These are phyloP conservation scores for Selaginella tamariscina DNA, from an alignment of 75 land plant genomes.

Conservation along the genomic window DNA sequence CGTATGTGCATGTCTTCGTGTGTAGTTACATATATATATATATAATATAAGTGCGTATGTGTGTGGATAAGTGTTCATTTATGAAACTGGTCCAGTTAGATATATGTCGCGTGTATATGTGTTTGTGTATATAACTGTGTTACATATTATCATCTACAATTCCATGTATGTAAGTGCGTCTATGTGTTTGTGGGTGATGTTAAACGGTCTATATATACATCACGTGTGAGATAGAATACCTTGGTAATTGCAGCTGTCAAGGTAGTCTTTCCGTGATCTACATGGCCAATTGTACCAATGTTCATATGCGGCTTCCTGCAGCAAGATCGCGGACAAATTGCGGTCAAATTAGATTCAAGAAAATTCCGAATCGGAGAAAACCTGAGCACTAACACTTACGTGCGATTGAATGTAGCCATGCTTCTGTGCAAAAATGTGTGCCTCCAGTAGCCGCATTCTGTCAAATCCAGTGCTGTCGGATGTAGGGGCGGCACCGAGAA, in stretches of 20 bases:
- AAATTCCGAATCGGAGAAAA: neutral
- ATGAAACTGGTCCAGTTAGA: neutral
- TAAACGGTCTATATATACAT: neutral
- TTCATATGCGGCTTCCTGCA: constrained; percentile 91
- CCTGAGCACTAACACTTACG: constrained; percentile 25
- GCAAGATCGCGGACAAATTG: constrained; percentile 9
- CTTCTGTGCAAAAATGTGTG: neutral
- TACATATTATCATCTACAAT: too few relatives aligned
- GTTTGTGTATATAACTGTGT: neutral
- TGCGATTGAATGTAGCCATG: constrained; percentile 63
- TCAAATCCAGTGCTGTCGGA: neutral
- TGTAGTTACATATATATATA: too few relatives aligned
- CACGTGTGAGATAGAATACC: constrained; percentile 27
- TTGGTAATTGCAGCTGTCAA: constrained; percentile 90
- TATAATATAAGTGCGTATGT: too few relatives aligned
- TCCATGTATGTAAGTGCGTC: too few relatives aligned
- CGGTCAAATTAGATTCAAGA: neutral
- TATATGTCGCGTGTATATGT: neutral
- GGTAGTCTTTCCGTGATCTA: constrained; percentile 97
- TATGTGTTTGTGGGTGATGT: constrained; percentile 12
- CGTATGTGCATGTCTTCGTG: too few relatives aligned
- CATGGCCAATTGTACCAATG: constrained; percentile 96
- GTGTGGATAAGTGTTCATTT: neutral
- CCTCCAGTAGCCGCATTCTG: neutral
- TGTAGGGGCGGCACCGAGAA: neutral